Base-by-base conservation (phyloP, 352 stramenopile genomes). In the Phytopythium helicoides region DNA sequence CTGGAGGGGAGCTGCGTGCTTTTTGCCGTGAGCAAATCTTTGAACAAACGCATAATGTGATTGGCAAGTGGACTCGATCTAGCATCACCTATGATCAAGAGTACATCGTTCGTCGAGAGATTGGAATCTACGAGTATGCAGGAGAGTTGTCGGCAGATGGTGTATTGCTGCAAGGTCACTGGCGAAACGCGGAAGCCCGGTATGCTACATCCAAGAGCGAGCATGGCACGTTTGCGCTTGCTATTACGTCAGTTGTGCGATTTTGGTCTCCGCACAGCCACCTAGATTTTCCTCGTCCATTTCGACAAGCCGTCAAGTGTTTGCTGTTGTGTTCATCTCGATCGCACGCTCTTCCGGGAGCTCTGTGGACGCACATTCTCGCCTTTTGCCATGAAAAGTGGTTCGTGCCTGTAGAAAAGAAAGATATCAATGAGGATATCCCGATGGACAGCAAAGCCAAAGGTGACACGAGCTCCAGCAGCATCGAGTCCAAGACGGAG, bases 31-130 rank as follows among this genome's bases (percentile, higher is more conserved):
- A 90, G 58, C 66, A 66, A 15, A 58, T 90, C 40, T 87, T 87
- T 22, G 62, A 76, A 12, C 80, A 90, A 58, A 66, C 54, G 6
- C 64, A 68, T 16, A 40, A 42, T 2, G 57, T 90, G 1, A 66
- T 62, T 28, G 80, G 80, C 1, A 37, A 50, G 0, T 90, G 80
- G 80, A 54, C 51, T 7, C 54, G 58, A 2, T 47, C 21, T 1
- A 21, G 37, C 3, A 60, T 90, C 15, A 45, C 58, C 37, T 90
- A 87, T 22, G 28, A 68, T 14, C 68, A 88, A 31, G 60, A 81
- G 22, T 90, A 87, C 46, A 52, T 81, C 16, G 80, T 90, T n/a
- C 72, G 81, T 18, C 54, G 61, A 19, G 68, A 88, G 22, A 68
- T 86, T 19, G 80, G 80, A 8, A 56, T 60, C 19, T 90, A 90